These are phyloP conservation scores for Neurospora discreta DNA, from an alignment of 495 filamentous ascomycete species.

Conservation along the genomic window DNA sequence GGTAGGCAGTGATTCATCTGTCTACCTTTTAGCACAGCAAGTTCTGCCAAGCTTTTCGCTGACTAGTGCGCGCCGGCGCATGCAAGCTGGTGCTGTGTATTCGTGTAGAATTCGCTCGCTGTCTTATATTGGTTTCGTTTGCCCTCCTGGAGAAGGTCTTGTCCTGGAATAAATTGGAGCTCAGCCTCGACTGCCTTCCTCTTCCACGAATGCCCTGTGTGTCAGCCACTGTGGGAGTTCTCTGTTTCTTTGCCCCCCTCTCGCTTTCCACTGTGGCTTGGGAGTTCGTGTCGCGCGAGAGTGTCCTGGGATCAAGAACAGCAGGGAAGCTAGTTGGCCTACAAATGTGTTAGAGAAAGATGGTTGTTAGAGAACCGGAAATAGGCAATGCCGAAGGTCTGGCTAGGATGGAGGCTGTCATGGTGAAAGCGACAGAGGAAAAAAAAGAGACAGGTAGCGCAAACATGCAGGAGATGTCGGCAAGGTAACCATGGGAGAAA, in stretches of 20 bases:
- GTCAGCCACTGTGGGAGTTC: not conserved
- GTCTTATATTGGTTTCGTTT: not conserved
- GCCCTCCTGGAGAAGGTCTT: conserved; percentile 6
- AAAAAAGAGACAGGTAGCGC: not conserved
- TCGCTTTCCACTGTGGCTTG: not conserved
- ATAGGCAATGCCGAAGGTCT: not conserved
- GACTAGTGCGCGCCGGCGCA: not conserved
- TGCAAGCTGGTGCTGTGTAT: not conserved
- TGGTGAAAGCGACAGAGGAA: not conserved
- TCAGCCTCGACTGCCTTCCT: not conserved
- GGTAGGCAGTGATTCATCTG: not conserved
- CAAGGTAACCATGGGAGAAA: not conserved
- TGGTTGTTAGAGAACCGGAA: not conserved
- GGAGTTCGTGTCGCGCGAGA: not conserved
- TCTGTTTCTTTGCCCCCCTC: not conserved
- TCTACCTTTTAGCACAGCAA: not conserved
- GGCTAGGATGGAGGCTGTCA: not conserved
- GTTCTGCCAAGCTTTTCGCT: not conserved
- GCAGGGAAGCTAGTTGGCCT: not conserved
- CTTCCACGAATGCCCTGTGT: not conserved
- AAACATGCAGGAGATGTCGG: not conserved
- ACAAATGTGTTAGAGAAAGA: not conserved
- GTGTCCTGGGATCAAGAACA: not conserved
- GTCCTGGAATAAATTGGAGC: not conserved
- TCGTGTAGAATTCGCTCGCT: not conserved